Evolutionary conservation across 176 grass and related monocot species (phyloP), one percentile per base, ranked within the genome.

Genomic region (Hordeum marinum): DNA sequence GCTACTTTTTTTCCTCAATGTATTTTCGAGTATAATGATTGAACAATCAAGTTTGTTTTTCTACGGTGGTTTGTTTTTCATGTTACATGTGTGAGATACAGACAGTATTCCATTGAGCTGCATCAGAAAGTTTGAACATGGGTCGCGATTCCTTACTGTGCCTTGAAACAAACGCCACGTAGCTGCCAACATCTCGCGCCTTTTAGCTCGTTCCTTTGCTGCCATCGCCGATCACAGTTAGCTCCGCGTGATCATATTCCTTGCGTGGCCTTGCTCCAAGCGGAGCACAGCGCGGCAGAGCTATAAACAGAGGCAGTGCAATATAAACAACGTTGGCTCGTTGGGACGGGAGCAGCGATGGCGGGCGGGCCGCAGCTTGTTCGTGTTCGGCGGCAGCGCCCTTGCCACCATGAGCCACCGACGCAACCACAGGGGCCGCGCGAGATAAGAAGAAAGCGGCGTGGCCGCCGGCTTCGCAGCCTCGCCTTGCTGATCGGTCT

Each of bases 401-500:
- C 36, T 7, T 25, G 24, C 9, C 18, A 34, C 7, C 24, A 63
- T 11, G 69, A 84, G n/a, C 81, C 4, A 3, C 34, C 45, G 63
- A 17, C 25, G 17, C 42, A 10, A 12, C 32, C 32, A 34, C 32
- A 4, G 32, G 20, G 57, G 26, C 43, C 3, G 21, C 36, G 52
- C 11, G 48, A 29, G 36, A 31, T 25, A 26, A 86, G 83, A 1
- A 83, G 34, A 57, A 36, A 54, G 41, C 36, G 63, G 41, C 29
- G 65, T 21, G 58, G 15, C 26, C 79, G 42, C 9, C 79, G 76
- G 20, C 21, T 78, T 42, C 83, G 79, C 74, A 64, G 25, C 74
- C 84, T 90, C 43, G 43, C 9, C 10, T 59, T 90, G 66, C 66
- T 86, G 74, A 84, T 86, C 43, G 88, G 84, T 42, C 88, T 90